A percentile compares a stretch with the other conserved stretches of the same genome.
Conservation (phyloP, 768 basidiomycete species). For the Sutorius australiensis region DNA sequence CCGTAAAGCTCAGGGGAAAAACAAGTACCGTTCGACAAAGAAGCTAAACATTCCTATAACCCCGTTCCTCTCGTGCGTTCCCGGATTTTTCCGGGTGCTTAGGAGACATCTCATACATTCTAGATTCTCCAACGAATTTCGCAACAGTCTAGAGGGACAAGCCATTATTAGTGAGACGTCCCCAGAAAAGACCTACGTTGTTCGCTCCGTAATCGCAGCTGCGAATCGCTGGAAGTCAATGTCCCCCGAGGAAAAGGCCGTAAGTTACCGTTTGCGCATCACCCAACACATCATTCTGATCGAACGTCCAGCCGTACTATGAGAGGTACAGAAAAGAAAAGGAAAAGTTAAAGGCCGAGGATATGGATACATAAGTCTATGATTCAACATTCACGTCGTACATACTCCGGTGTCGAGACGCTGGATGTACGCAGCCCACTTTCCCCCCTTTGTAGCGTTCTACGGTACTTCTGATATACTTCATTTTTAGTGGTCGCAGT, state of each 20-base stretch:
- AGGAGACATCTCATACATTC: neutral
- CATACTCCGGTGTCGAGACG: neutral
- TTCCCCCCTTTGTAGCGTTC: neutral
- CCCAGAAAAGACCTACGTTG: neutral
- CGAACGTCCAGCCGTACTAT: slow-evolving; percentile 15
- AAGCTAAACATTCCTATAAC: neutral
- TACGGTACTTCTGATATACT: slow-evolving; percentile 7
- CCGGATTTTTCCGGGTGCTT: neutral
- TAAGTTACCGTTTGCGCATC: slow-evolving; percentile 5
- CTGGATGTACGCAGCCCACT: neutral
- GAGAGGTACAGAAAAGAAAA: slow-evolving; percentile 16
- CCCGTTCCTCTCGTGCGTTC: slow-evolving; percentile 28
- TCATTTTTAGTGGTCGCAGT: slow-evolving; percentile 7
- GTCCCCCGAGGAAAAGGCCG: slow-evolving; percentile 32
- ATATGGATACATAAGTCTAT: slow-evolving; percentile 5
- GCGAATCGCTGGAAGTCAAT: slow-evolving; percentile 31
- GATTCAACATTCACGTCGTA: neutral
- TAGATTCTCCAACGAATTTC: slow-evolving; percentile 25
- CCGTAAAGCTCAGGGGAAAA: slow-evolving; percentile 27
- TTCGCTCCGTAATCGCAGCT: slow-evolving; percentile 14
- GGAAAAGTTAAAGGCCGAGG: slow-evolving; percentile 10
- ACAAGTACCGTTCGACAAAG: slow-evolving; percentile 3
- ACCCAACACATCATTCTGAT: neutral
- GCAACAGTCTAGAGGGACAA: slow-evolving; percentile 12
- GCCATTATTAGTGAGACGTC: slow-evolving; percentile 8